Conservation (phyloP, 331 rosid species). For the Ulmus americana region DNA sequence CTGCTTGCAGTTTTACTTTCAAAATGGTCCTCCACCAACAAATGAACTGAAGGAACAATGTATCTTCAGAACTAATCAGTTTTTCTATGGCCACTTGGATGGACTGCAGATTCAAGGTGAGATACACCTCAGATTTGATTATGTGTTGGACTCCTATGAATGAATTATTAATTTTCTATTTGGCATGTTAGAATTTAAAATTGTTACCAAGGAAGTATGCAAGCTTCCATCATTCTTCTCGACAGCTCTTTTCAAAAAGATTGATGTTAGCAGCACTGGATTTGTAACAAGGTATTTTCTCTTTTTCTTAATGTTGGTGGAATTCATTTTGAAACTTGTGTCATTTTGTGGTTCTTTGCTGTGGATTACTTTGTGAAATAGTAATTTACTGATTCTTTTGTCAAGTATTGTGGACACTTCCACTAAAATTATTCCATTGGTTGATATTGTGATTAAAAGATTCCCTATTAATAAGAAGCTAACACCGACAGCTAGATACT, state of each 20-base stretch:
- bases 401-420: background rate
- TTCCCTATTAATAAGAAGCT: too few relatives aligned
- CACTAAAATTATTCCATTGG: too few relatives aligned
- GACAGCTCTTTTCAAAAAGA: constrained; percentile 67
- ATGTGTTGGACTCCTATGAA: constrained; percentile 24
- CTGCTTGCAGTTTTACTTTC: constrained; percentile 85
- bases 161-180: constrained; percentile 30
- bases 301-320: constrained; percentile 19
- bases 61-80: constrained; percentile 52
- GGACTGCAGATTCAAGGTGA: constrained; percentile 88
- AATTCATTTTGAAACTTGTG: background rate
- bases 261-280: constrained; percentile 67
- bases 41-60: constrained; percentile 75
- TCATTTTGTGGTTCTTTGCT: background rate
- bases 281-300: constrained; percentile 68
- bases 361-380: background rate
- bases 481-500: too few relatives aligned
- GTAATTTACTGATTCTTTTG: too few relatives aligned
- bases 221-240: constrained; percentile 95
- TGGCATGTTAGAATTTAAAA: constrained; percentile 67
- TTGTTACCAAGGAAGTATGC: constrained; percentile 83
- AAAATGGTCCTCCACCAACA: constrained; percentile 80
- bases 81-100: constrained; percentile 60
- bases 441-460: too few relatives aligned
- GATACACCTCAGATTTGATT: constrained; percentile 28